Evolutionary conservation across 345 rosid genomes (phyloP).

Genomic region (Draba incana): DNA sequence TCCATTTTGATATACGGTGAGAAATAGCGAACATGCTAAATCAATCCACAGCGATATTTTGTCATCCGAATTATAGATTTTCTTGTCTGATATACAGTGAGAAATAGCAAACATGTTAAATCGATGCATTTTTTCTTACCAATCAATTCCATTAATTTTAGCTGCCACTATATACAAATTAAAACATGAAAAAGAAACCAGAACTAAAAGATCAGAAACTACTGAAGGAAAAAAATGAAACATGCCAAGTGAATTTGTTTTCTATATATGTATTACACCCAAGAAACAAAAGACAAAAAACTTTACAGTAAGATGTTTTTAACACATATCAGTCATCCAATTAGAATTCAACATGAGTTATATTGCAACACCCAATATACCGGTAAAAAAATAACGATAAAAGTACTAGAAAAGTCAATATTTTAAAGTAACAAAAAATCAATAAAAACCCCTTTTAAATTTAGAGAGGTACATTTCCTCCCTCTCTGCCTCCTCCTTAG

Average conservation of each 20-base stretch:
- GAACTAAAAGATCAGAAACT: background rate
- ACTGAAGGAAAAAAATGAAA: background rate
- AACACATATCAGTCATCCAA: background rate
- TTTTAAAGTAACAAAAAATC: background rate
- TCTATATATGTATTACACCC: constrained; percentile 15
- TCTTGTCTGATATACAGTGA: background rate
- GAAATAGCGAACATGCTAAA: constrained; percentile 18
- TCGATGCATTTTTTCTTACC: constrained; percentile 1
- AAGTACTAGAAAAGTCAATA: background rate
- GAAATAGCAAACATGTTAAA: constrained; percentile 20
- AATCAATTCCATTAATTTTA: background rate
- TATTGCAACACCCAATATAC: background rate
- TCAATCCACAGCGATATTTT: background rate
- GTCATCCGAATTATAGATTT: too few species aligned
- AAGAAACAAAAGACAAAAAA: constrained; percentile 4
- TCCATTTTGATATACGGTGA: background rate
- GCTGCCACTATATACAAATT: constrained; percentile 6
- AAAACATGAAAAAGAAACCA: constrained; percentile 7
- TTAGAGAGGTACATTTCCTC: background rate
- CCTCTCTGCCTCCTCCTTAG: background rate
- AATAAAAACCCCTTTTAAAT: background rate
- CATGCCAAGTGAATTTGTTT: constrained; percentile 22
- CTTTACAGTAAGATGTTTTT: background rate
- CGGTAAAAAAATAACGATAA: background rate
- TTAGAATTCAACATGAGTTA: background rate